Evolutionary conservation across 2,329 filamentous ascomycete species (phyloP).

Genomic region (Phialophora chinensis): DNA sequence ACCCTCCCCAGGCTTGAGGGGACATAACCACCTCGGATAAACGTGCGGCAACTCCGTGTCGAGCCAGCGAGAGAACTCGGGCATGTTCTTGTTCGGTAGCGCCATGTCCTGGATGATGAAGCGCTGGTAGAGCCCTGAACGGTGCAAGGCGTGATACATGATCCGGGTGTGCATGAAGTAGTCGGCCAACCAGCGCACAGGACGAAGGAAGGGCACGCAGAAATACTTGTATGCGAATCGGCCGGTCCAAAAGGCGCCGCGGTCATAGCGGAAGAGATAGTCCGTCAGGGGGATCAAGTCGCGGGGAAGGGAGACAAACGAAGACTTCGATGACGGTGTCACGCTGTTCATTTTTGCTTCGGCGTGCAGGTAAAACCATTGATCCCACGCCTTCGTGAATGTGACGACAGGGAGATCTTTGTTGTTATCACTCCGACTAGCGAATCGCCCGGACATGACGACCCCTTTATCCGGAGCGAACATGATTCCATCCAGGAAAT

Average conservation of each 20-base stretch:
- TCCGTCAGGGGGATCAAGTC: conserved; percentile 45
- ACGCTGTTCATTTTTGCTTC: conserved; percentile 24
- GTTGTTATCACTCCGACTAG: conserved; percentile 48
- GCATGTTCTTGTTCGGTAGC: conserved; percentile 59
- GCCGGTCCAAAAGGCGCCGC: conserved; percentile 70
- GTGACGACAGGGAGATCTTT: conserved; percentile 27
- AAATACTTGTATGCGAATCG: conserved; percentile 67
- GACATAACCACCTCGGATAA: conserved; percentile 67
- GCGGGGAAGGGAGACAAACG: not conserved
- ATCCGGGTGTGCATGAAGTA: conserved; percentile 66
- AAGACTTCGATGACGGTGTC: not conserved
- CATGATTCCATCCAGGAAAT: conserved; percentile 60
- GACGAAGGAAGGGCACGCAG: conserved; percentile 63
- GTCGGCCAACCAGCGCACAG: conserved; percentile 65
- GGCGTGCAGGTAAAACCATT: conserved; percentile 59
- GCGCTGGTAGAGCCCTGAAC: conserved; percentile 60
- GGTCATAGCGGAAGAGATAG: conserved; percentile 59
- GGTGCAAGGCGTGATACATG: conserved; percentile 68
- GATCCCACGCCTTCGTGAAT: conserved; percentile 47
- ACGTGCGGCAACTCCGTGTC: conserved; percentile 49
- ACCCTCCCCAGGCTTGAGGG: conserved; percentile 43
- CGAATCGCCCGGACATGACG: conserved; percentile 66
- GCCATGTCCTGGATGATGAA: conserved; percentile 70
- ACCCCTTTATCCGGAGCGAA: conserved; percentile 58
- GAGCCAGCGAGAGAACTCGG: conserved; percentile 61